These are phyloP conservation scores for Lizonia empirigonia DNA, from an alignment of 2,329 filamentous ascomycete genomes.

Conservation along the genomic window DNA sequence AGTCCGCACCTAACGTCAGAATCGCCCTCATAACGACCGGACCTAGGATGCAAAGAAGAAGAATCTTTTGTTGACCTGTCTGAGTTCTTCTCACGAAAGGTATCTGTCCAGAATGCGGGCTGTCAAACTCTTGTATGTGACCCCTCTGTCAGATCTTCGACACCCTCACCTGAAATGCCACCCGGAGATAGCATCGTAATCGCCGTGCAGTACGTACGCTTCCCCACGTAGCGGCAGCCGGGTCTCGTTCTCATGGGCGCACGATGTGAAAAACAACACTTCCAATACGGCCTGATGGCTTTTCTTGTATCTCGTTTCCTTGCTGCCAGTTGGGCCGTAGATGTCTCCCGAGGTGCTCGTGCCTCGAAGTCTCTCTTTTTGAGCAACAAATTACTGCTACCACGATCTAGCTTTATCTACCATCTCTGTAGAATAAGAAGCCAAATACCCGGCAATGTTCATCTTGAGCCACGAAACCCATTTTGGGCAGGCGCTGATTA, in stretches of 20 bases:
- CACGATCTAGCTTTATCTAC: constrained; percentile 81
- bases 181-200: constrained; percentile 76
- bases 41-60: constrained; percentile 66
- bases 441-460: constrained; percentile 80
- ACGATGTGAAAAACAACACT: constrained; percentile 78
- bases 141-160: constrained; percentile 67
- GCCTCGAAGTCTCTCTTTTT: constrained; percentile 77
- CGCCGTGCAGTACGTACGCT: constrained; percentile 81
- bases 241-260: constrained; percentile 75
- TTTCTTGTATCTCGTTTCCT: constrained; percentile 66
- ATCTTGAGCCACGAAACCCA: constrained; percentile 73
- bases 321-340: constrained; percentile 64
- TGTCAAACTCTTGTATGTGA: constrained; percentile 70
- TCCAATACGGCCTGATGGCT: constrained; percentile 75
- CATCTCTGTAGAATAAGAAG: constrained; percentile 75
- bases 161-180: constrained; percentile 62
- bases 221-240: constrained; percentile 83
- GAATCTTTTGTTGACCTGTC: constrained; percentile 76
- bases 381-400: constrained; percentile 86
- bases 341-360: constrained; percentile 69
- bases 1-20: constrained; percentile 58
- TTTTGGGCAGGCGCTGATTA: constrained; percentile 71
- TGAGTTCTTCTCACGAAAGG: constrained; percentile 81
- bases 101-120: constrained; percentile 77
- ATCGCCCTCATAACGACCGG: constrained; percentile 64